Percentiles rank a stretch among this genome's conserved stretches.
These are phyloP conservation scores for Ostreobium quekettii DNA, from an alignment of 139 green algal genomes.

Conservation along the genomic window DNA sequence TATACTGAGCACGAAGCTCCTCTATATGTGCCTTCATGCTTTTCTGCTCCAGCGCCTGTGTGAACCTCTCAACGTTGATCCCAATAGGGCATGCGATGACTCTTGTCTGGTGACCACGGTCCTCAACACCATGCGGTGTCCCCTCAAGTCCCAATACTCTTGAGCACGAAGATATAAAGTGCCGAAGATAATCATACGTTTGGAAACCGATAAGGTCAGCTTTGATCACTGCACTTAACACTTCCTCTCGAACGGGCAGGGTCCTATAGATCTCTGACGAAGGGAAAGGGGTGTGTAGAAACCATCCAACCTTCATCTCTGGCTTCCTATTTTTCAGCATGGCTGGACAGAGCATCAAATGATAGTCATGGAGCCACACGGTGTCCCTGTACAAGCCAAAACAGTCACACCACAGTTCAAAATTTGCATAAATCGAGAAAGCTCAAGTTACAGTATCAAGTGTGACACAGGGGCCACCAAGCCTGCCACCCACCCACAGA, in stretches of 20 bases:
- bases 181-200: slow-evolving; percentile 90
- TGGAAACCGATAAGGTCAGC: slow-evolving; percentile 90
- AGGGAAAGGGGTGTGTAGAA: slow-evolving; percentile 87
- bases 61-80: slow-evolving; percentile 96
- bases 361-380: slow-evolving; percentile 88
- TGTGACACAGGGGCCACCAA: not conserved
- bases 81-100: slow-evolving; percentile 65
- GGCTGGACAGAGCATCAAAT: slow-evolving; percentile 87
- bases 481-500: not conserved
- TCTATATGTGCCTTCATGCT: slow-evolving; percentile 80
- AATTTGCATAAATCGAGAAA: no score
- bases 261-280: slow-evolving; percentile 76
- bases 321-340: slow-evolving; percentile 75
- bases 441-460: not conserved
- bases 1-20: slow-evolving; percentile 71
- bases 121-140: slow-evolving; percentile 82
- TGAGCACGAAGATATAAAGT: slow-evolving; percentile 88
- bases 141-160: slow-evolving; percentile 89
- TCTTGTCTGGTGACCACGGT: slow-evolving; percentile 76
- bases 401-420: not conserved
- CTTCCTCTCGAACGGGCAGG: slow-evolving; percentile 74
- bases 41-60: slow-evolving; percentile 64
- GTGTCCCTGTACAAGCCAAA: slow-evolving; percentile 45
- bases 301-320: slow-evolving; percentile 77
- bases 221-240: slow-evolving; percentile 71